Conservation (phyloP, 495 filamentous ascomycete species). For the Letharia lupina region DNA sequence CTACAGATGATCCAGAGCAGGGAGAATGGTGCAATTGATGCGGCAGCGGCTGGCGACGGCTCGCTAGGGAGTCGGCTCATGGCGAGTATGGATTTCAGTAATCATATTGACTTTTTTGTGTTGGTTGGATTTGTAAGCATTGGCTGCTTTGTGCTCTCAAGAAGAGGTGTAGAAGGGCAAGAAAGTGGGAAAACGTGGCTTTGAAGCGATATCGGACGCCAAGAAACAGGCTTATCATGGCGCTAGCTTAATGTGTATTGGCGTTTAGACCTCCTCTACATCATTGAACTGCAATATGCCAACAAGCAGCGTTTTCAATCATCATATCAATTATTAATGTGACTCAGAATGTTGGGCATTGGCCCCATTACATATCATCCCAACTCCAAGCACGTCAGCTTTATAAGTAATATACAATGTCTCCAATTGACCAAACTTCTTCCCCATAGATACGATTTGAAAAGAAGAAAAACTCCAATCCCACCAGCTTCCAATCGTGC, state of each 20-base stretch:
- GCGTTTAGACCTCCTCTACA: not conserved
- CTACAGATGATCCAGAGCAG: not conserved
- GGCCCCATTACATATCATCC: not conserved
- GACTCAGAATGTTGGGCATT: constrained; percentile 3
- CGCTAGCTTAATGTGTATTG: not conserved
- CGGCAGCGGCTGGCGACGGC: not conserved
- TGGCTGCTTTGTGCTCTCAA: too few species aligned
- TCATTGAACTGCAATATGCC: not conserved
- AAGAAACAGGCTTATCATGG: not conserved
- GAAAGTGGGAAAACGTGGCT: not conserved
- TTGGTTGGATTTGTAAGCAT: constrained; percentile 5
- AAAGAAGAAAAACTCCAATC: not conserved
- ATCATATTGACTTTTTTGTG: not conserved
- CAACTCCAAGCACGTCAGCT: not conserved
- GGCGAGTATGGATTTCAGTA: too few species aligned
- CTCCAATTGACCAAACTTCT: not conserved
- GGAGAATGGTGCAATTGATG: not conserved
- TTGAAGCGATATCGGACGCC: constrained; percentile 12
- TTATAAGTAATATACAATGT: not conserved
- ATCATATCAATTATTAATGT: not conserved
- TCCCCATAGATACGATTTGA: not conserved
- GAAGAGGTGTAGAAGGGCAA: too few species aligned
- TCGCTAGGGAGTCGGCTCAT: not conserved
- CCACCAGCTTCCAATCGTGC: not conserved
- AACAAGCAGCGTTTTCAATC: too few species aligned